Evolutionary conservation across 2,329 filamentous ascomycete species (phyloP).

Genomic region (Hypoxylon sp.): DNA sequence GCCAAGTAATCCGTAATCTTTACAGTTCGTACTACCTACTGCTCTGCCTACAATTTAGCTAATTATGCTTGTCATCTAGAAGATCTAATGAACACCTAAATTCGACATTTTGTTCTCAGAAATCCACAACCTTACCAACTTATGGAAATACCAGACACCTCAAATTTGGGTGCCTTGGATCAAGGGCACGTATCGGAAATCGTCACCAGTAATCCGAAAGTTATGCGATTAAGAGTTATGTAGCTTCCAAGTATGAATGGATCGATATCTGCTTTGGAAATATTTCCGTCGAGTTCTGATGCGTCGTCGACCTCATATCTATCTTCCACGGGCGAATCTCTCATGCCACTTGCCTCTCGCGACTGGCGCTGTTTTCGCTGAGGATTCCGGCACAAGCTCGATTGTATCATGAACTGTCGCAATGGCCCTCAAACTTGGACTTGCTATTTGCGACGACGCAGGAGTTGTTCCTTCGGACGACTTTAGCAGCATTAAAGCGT

Average conservation of each 20-base stretch:
- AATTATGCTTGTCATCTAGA: background rate
- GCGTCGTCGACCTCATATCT: conserved; percentile 3
- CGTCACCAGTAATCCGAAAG: background rate
- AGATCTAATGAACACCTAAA: background rate
- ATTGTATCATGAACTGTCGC: conserved; percentile 72
- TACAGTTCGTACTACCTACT: background rate
- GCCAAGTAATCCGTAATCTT: background rate
- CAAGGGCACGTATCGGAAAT: background rate
- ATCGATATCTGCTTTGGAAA: background rate
- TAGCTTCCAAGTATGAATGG: too few relatives aligned
- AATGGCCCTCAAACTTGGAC: conserved; percentile 60
- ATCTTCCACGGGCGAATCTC: conserved; percentile 63
- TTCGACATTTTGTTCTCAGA: too few relatives aligned
- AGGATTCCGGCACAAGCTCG: conserved; percentile 64
- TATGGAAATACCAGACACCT: background rate
- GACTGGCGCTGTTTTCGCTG: conserved; percentile 48
- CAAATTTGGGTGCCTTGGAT: background rate
- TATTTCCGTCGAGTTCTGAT: background rate
- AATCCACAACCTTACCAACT: background rate
- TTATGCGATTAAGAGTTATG: too few relatives aligned
- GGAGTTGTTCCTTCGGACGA: conserved; percentile 41
- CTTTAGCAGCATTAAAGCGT: conserved; percentile 69
- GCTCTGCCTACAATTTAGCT: background rate
- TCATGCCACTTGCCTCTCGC: conserved; percentile 70
- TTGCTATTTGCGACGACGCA: conserved; percentile 43